phyloP scores from a whole-genome alignment of 371 early-diverging fungal species.

The Mortierella sp. region DNA sequence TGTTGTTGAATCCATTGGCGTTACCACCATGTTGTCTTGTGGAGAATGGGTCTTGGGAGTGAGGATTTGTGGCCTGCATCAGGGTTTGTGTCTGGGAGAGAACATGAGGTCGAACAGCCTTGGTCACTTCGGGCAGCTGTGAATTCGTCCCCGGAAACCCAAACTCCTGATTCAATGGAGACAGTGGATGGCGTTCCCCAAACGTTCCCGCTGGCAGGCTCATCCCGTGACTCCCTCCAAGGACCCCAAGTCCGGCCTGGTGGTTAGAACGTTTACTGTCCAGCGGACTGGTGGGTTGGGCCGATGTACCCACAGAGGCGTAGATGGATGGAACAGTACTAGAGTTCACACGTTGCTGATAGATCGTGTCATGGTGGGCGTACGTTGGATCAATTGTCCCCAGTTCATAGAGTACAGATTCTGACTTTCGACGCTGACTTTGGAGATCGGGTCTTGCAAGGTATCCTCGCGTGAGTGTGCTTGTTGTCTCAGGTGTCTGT shows the following conservation, averaged over 20 bases:
- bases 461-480: too few species aligned
- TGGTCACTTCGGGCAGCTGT: background rate
- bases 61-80: background rate
- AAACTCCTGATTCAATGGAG: background rate
- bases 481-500: background rate
- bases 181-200: background rate
- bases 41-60: background rate
- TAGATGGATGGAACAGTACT: background rate
- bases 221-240: background rate
- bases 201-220: background rate
- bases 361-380: slow-evolving; percentile 4
- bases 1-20: too few species aligned
- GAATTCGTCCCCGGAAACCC: background rate
- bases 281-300: background rate
- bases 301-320: background rate
- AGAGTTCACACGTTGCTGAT: background rate
- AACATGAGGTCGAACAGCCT: too few species aligned
- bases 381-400: background rate
- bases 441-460: background rate
- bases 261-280: background rate
- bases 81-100: background rate
- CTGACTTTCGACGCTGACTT: slow-evolving; percentile 31
- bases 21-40: background rate
- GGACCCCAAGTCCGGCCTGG: background rate
- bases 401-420: slow-evolving; percentile 23